Percentiles rank a stretch among this genome's conserved stretches.
phyloP scores from a whole-genome alignment of 805 yeast species.

The Yarrowia osloensis region DNA sequence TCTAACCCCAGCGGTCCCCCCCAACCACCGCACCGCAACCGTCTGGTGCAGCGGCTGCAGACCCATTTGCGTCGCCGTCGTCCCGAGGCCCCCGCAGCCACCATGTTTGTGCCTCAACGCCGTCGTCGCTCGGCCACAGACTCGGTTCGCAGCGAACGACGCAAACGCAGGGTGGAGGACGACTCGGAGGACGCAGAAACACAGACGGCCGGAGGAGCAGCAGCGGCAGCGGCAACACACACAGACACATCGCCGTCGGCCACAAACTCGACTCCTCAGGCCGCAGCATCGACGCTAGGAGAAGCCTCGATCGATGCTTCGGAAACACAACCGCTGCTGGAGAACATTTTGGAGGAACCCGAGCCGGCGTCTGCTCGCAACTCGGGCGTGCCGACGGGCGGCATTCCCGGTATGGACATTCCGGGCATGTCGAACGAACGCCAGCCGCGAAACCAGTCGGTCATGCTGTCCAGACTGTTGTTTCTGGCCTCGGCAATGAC shows the following conservation, averaged over 20 bases:
- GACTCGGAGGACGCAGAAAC: background rate
- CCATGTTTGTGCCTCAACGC: constrained; percentile 24
- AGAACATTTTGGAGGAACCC: constrained; percentile 23
- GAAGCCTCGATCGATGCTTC: constrained; percentile 8
- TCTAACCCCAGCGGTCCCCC: constrained; percentile 28
- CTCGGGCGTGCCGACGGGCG: constrained; percentile 1
- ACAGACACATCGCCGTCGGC: background rate
- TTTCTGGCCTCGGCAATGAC: constrained; percentile 52
- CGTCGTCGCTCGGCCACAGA: constrained; percentile 26
- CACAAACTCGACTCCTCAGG: background rate
- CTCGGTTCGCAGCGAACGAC: constrained; percentile 18
- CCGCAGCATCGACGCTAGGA: background rate
- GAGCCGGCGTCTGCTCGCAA: constrained; percentile 12
- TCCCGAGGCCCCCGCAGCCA: constrained; percentile 5
- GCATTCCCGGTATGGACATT: constrained; percentile 1
- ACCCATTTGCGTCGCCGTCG: constrained; percentile 14
- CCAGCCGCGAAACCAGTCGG: constrained; percentile 42
- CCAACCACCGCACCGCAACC: background rate
- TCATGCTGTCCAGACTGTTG: constrained; percentile 48
- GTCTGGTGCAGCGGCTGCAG: constrained; percentile 15
- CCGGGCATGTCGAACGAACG: constrained; percentile 3
- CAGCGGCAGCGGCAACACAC: background rate
- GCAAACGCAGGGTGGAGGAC: constrained; percentile 9
- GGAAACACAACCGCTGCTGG: constrained; percentile 14
- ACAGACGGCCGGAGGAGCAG: background rate